These are phyloP conservation scores for Cryptosporidium sp. DNA, from an alignment of 169 alveolate species.

Conservation along the genomic window DNA sequence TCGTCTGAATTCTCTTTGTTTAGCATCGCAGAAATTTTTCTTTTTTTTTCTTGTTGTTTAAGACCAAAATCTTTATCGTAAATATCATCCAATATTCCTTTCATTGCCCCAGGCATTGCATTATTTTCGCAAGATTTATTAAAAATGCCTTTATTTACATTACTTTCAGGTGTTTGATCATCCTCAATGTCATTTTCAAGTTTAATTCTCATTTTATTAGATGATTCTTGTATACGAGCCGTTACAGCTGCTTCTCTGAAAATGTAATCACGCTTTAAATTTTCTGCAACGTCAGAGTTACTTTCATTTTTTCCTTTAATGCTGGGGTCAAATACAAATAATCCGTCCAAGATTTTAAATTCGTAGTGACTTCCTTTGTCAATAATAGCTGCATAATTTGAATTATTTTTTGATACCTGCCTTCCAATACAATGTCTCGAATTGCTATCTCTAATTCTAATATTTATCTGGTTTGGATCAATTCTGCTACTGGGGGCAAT, in stretches of 20 bases:
- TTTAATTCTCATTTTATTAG: conserved; percentile 33
- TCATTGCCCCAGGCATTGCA: not conserved
- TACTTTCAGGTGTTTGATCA: conserved; percentile 14
- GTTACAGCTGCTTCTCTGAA: conserved; percentile 62
- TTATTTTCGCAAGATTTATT: not conserved
- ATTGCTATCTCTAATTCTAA: conserved; percentile 59
- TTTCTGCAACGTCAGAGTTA: conserved; percentile 67
- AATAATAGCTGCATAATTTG: conserved; percentile 41
- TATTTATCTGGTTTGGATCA: not conserved
- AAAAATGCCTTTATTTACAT: not conserved
- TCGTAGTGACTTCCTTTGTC: conserved; percentile 63
- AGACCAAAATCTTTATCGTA: conserved; percentile 62
- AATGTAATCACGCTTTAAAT: conserved; percentile 56
- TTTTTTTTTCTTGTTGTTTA: conserved; percentile 65
- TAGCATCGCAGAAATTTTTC: conserved; percentile 51
- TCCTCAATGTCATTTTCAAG: conserved; percentile 46
- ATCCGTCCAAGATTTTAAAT: conserved; percentile 21
- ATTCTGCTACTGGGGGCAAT: not conserved
- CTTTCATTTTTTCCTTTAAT: conserved; percentile 50
- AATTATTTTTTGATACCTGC: conserved; percentile 11
- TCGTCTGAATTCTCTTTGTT: conserved; percentile 33
- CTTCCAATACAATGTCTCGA: conserved; percentile 69
- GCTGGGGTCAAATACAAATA: conserved; percentile 52
- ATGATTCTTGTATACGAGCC: conserved; percentile 66
- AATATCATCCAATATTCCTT: conserved; percentile 59